Evolutionary conservation across 148 eudicot species (phyloP).

Genomic region (Talinum fruticosum): DNA sequence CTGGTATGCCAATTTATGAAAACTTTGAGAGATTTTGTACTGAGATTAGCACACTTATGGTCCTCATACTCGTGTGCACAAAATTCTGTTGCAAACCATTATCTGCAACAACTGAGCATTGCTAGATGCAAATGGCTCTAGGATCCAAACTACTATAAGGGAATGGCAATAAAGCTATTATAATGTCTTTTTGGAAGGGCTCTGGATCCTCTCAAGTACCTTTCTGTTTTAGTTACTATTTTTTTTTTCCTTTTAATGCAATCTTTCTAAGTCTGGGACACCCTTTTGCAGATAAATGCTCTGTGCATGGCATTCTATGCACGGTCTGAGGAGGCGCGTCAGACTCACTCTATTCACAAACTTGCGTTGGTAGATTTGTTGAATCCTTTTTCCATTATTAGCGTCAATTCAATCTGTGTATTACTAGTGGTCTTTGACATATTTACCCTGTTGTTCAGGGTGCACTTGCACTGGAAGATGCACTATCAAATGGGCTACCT

Average conservation of each 20-base stretch:
- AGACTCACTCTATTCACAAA: slow-evolving; percentile 88
- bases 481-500: slow-evolving; percentile 81
- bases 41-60: too few species aligned
- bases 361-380: slow-evolving; percentile 69
- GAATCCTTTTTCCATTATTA: slow-evolving; percentile 2
- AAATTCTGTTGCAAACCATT: not conserved
- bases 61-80: not conserved
- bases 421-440: slow-evolving; percentile 10
- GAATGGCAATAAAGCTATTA: not conserved
- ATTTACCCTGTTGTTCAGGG: slow-evolving; percentile 43
- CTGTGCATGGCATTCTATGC: slow-evolving; percentile 98
- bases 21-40: too few species aligned
- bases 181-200: not conserved
- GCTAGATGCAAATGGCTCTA: not conserved
- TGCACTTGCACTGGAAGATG: slow-evolving; percentile 90
- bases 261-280: not conserved
- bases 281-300: slow-evolving; percentile 76
- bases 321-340: slow-evolving; percentile 95
- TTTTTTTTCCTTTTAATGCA: not conserved
- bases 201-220: not conserved
- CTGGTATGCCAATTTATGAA: not conserved
- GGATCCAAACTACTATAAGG: not conserved
- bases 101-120: not conserved
- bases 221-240: slow-evolving; percentile 1
- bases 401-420: not conserved